phyloP scores from a whole-genome alignment of 2,329 filamentous ascomycete species.

The Elsinoe necatrix region DNA sequence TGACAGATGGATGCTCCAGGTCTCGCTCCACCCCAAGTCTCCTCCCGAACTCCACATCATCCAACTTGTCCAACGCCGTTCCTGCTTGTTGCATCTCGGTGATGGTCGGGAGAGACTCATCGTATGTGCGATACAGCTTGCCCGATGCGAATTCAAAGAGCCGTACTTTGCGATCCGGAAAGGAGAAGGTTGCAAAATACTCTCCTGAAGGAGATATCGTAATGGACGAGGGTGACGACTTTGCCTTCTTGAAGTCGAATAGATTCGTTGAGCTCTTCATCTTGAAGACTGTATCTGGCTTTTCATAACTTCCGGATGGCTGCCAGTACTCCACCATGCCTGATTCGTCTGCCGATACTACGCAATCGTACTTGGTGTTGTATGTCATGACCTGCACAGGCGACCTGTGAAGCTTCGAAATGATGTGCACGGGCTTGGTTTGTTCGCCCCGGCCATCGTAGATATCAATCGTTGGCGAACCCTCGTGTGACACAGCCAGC shows the following conservation, averaged over 20 bases:
- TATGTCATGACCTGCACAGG: slow-evolving; percentile 80
- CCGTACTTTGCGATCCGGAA: slow-evolving; percentile 87
- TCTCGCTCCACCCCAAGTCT: slow-evolving; percentile 80
- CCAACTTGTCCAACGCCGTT: slow-evolving; percentile 68
- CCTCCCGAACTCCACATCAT: slow-evolving; percentile 85
- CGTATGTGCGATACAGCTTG: slow-evolving; percentile 85
- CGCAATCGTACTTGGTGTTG: slow-evolving; percentile 82
- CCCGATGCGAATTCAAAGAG: slow-evolving; percentile 86
- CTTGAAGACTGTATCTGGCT: slow-evolving; percentile 83
- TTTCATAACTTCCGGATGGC: slow-evolving; percentile 71
- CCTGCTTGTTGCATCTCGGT: slow-evolving; percentile 96
- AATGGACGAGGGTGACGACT: slow-evolving; percentile 71
- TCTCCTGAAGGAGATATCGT: slow-evolving; percentile 78
- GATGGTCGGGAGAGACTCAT: slow-evolving; percentile 82
- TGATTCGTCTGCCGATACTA: slow-evolving; percentile 76
- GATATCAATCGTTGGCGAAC: slow-evolving; percentile 64
- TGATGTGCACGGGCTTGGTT: slow-evolving; percentile 63
- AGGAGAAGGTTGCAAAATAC: slow-evolving; percentile 80
- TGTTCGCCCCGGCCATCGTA: slow-evolving; percentile 87
- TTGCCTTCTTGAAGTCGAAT: slow-evolving; percentile 94
- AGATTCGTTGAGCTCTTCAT: slow-evolving; percentile 91
- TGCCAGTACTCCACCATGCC: slow-evolving; percentile 98
- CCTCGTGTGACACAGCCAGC: slow-evolving; percentile 72
- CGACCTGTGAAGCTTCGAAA: slow-evolving; percentile 71
- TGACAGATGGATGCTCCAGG: slow-evolving; percentile 60